phyloP scores from a whole-genome alignment of 768 basidiomycete species.

The Serendipita sp. region DNA sequence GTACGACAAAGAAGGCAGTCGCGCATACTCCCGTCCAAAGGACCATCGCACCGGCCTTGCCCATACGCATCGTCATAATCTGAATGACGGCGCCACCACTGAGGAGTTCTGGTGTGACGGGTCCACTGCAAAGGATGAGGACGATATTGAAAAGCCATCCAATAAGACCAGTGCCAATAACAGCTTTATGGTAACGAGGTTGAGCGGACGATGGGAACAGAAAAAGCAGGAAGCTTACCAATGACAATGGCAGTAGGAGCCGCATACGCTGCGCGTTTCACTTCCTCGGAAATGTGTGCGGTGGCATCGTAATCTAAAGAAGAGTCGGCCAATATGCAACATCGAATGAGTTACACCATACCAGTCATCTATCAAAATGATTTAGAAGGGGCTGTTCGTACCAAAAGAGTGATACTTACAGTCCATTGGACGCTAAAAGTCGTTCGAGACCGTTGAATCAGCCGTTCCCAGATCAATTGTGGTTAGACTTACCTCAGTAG shows the following conservation, averaged over 20 bases:
- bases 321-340: neutral
- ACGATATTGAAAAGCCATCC: slow-evolving; percentile 84
- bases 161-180: slow-evolving; percentile 57
- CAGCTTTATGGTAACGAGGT: slow-evolving; percentile 18
- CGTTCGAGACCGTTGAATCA: slow-evolving; percentile 1
- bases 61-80: slow-evolving; percentile 65
- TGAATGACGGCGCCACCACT: slow-evolving; percentile 16
- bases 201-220: slow-evolving; percentile 8
- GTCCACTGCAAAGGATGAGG: slow-evolving; percentile 67
- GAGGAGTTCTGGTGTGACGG: slow-evolving; percentile 32
- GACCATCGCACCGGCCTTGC: slow-evolving; percentile 55
- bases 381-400: neutral
- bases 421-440: slow-evolving; percentile 31
- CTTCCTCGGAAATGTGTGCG: slow-evolving; percentile 71
- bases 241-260: slow-evolving; percentile 22
- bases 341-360: neutral
- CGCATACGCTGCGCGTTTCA: slow-evolving; percentile 62
- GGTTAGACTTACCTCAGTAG: slow-evolving; percentile 44
- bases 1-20: slow-evolving; percentile 75
- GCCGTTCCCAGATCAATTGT: neutral
- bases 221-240: neutral
- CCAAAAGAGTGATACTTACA: slow-evolving; percentile 20
- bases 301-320: slow-evolving; percentile 61
- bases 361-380: slow-evolving; percentile 7
- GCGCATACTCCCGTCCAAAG: slow-evolving; percentile 77